Conservation (phyloP, 2,329 filamentous ascomycete species). For the Phyllosticta citribraziliensis region DNA sequence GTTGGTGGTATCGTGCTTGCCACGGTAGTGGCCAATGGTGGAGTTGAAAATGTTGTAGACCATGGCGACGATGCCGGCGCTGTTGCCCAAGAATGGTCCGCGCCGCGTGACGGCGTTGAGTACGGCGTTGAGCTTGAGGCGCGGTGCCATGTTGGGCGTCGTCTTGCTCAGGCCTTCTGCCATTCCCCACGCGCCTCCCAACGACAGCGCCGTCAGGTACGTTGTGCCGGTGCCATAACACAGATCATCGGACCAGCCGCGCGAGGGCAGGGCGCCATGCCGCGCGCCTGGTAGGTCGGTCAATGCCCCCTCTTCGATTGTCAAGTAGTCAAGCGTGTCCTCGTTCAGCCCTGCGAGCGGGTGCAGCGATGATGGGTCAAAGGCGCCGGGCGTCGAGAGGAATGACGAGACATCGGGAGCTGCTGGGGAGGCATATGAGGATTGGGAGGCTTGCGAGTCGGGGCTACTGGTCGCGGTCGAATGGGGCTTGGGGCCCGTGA, state of each 20-base stretch:
- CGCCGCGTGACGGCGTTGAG: slow-evolving; percentile 88
- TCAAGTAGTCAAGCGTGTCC: slow-evolving; percentile 88
- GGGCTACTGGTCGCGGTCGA: slow-evolving; percentile 34
- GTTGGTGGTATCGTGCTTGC: slow-evolving; percentile 64
- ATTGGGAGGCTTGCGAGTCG: slow-evolving; percentile 29
- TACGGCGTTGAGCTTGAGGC: slow-evolving; percentile 85
- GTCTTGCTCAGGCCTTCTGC: slow-evolving; percentile 75
- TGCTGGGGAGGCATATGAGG: slow-evolving; percentile 56
- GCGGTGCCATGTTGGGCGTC: slow-evolving; percentile 64
- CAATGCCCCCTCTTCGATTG: slow-evolving; percentile 82
- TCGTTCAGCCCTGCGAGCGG: slow-evolving; percentile 88
- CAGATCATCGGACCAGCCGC: slow-evolving; percentile 95
- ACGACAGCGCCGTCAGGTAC: slow-evolving; percentile 74
- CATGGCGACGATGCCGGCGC: slow-evolving; percentile 89
- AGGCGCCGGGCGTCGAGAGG: slow-evolving; percentile 38
- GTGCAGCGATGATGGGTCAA: slow-evolving; percentile 82
- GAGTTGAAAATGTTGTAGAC: slow-evolving; percentile 67
- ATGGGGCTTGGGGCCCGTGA: slow-evolving; percentile 48
- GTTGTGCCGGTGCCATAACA: slow-evolving; percentile 96
- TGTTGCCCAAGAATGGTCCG: slow-evolving; percentile 93
- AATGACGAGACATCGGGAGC: slow-evolving; percentile 78
- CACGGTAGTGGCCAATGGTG: slow-evolving; percentile 29
- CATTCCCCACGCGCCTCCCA: slow-evolving; percentile 87
- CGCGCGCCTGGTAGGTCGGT: slow-evolving; percentile 77
- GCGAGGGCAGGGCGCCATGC: slow-evolving; percentile 73